Conservation (phyloP, 768 basidiomycete species). For the Wakefieldia striispora region DNA sequence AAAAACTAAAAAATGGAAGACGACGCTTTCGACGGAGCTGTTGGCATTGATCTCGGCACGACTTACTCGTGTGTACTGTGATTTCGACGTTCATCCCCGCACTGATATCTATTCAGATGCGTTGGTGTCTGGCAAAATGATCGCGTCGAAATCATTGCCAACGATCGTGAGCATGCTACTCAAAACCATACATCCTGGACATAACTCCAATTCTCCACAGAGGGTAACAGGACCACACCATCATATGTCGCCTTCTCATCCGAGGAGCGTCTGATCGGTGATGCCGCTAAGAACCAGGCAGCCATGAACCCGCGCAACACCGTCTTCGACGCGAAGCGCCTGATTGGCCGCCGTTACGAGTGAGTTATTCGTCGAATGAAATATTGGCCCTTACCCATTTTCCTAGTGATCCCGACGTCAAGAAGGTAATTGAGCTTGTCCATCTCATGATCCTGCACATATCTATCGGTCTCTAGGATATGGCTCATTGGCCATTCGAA, state of each 20-base stretch:
- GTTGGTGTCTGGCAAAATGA: slow-evolving; percentile 99
- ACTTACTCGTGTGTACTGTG: slow-evolving; percentile 80
- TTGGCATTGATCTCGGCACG: slow-evolving; percentile 96
- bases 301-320: slow-evolving; percentile 99
- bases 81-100: slow-evolving; percentile 15
- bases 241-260: slow-evolving; percentile 98
- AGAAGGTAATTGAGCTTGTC: slow-evolving; percentile 51
- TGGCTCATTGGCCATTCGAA: slow-evolving; percentile 96
- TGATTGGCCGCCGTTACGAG: slow-evolving; percentile 98
- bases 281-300: slow-evolving; percentile 98
- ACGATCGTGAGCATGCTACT: slow-evolving; percentile 68
- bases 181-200: neutral
- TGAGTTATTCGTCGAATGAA: slow-evolving; percentile 35
- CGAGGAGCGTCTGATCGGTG: slow-evolving; percentile 96
- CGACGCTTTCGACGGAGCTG: slow-evolving; percentile 84
- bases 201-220: slow-evolving; percentile 35
- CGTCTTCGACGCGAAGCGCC: slow-evolving; percentile 98
- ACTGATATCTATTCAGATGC: slow-evolving; percentile 55
- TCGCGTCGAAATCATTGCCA: slow-evolving; percentile 98
- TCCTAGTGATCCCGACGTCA: slow-evolving; percentile 86
- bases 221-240: slow-evolving; percentile 98
- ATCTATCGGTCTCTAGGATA: slow-evolving; percentile 57
- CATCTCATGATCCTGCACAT: neutral
- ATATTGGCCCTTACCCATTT: slow-evolving; percentile 3
- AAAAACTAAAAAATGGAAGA: slow-evolving; percentile 74